Percentiles rank a stretch among this genome's conserved stretches.
Evolutionary conservation across 345 rosid species (phyloP).

Genomic region (Euphorbia tirucalli): DNA sequence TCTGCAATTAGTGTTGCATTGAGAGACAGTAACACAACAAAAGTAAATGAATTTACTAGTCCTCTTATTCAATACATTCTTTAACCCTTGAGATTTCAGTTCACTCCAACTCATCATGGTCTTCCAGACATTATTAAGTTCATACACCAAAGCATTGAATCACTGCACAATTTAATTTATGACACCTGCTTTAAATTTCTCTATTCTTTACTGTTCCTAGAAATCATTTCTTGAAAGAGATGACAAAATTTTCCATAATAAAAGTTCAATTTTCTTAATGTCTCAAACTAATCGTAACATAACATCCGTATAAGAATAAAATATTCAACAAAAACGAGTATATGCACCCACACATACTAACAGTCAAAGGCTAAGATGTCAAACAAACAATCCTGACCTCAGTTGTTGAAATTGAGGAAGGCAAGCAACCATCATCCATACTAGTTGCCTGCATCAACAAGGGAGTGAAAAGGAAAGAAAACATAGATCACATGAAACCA

Average conservation of each 20-base stretch:
- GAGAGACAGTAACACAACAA: no score
- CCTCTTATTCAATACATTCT: no score
- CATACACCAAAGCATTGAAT: neutral
- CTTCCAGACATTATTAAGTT: neutral
- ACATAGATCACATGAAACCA: neutral
- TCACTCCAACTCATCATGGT: neutral
- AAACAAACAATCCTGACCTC: constrained; percentile 50
- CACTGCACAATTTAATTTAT: no score
- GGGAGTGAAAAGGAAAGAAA: neutral
- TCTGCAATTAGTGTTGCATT: neutral
- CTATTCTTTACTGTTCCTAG: neutral
- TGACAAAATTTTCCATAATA: neutral
- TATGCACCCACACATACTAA: neutral
- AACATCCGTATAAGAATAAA: neutral
- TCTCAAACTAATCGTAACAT: neutral
- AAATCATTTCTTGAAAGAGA: neutral
- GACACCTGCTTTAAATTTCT: neutral
- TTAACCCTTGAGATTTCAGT: no score
- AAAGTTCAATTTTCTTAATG: neutral
- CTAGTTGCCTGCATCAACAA: constrained; percentile 41
- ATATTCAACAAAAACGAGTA: neutral
- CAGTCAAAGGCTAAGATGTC: neutral
- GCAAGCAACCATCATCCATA: constrained; percentile 30
- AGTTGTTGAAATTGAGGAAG: constrained; percentile 45
- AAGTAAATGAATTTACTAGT: no score